phyloP scores from a whole-genome alignment of 2,329 filamentous ascomycete species.

The Penicillium occitanis region DNA sequence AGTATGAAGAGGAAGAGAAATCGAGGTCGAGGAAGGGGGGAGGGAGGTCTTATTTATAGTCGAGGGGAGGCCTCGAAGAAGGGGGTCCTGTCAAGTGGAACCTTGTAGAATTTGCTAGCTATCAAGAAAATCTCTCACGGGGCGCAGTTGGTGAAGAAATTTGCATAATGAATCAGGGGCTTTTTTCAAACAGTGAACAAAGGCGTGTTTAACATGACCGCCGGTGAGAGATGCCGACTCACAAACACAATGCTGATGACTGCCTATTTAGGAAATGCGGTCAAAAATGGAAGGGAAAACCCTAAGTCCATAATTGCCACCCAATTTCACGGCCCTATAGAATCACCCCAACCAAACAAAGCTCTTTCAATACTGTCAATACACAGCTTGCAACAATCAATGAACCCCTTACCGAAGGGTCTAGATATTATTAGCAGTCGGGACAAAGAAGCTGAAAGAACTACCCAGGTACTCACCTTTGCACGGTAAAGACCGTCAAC shows the following conservation, averaged over 20 bases:
- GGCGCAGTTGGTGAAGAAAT: neutral
- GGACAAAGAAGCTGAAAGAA: neutral
- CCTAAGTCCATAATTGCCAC: neutral
- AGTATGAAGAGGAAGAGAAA: neutral
- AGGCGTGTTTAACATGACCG: neutral
- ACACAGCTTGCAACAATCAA: neutral
- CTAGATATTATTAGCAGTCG: neutral
- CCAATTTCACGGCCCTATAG: neutral
- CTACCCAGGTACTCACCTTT: neutral
- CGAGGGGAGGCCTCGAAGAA: neutral
- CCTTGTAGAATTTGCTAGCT: neutral
- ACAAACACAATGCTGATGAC: neutral
- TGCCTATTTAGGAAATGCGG: neutral
- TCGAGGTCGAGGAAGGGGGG: neutral
- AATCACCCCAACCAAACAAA: neutral
- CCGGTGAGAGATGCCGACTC: neutral
- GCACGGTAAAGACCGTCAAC: neutral
- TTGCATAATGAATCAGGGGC: neutral
- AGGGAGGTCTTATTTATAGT: neutral
- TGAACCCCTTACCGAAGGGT: neutral
- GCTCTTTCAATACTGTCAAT: neutral
- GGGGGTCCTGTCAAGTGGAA: neutral
- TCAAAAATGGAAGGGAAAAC: neutral
- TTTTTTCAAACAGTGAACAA: neutral
- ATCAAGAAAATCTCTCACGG: neutral